These are phyloP conservation scores for Apiospora saccharicola DNA, from an alignment of 2,329 filamentous ascomycete genomes.

Conservation along the genomic window DNA sequence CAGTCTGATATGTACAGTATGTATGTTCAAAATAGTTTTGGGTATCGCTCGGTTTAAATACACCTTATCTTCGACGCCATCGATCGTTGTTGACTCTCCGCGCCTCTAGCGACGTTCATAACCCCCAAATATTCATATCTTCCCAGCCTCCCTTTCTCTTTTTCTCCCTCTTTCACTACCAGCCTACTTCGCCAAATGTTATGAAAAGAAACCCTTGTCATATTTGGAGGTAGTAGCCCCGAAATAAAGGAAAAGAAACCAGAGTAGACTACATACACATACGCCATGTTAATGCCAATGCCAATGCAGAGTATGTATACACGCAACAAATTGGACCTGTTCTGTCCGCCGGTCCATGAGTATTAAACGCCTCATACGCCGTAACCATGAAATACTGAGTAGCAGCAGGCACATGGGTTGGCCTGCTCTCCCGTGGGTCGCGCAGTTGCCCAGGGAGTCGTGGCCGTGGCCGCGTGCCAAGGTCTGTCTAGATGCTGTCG, in stretches of 20 bases:
- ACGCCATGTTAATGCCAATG: constrained; percentile 24
- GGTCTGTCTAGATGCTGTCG: constrained; percentile 7
- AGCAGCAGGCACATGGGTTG: not conserved
- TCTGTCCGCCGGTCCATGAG: constrained; percentile 16
- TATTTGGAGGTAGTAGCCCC: not conserved
- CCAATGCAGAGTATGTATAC: constrained; percentile 29
- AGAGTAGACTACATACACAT: constrained; percentile 9
- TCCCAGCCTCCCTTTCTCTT: not conserved
- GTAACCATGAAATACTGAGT: constrained; percentile 11
- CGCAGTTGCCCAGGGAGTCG: not conserved
- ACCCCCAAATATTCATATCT: not conserved
- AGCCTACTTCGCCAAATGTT: constrained; percentile 13
- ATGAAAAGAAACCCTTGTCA: not conserved
- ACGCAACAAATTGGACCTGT: constrained; percentile 6
- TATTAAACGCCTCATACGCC: constrained; percentile 14
- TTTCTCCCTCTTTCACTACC: not conserved
- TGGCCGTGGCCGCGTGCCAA: not conserved
- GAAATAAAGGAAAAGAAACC: not conserved
- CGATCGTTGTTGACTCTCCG: not conserved
- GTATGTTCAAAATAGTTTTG: constrained; percentile 22
- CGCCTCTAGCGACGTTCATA: constrained; percentile 15
- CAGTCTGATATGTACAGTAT: not conserved
- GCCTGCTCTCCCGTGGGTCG: constrained; percentile 1
- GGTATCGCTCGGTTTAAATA: constrained; percentile 28
- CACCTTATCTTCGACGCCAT: constrained; percentile 7